Evolutionary conservation across 225 moss, liverwort and hornwort species (phyloP), one percentile per base, ranked within the genome.

Genomic region (Anthoceros angustus): DNA sequence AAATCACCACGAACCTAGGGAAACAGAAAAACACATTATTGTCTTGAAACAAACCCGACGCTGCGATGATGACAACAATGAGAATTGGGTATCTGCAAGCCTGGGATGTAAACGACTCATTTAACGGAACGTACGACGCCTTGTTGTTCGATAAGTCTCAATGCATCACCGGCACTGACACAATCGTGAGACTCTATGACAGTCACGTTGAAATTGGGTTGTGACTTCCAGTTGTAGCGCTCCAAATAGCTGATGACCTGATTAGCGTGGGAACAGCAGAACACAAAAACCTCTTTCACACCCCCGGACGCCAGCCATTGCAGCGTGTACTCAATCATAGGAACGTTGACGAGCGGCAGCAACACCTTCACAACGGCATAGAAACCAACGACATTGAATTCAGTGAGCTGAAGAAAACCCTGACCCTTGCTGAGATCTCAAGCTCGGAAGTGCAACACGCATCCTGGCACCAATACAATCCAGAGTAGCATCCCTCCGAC

Each of bases 161-260:
- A 77, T 38, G 98, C 98, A 80, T 98, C 98, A 24, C 98, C 98
- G 43, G 98, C 92, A 74, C 98, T 98, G n/a, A 92, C 90, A 62
- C 98, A 98, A 49, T 98, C 98, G 64, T 88, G 72, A 2, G 92
- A 98, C 64, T 87, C 98, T 62, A 98, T 98, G 7, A 77, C 81
- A 24, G 76, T 87, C 42, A 98, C 79, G 16, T 66, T 71, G n/a
- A 98, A 89, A 73, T 84, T 92, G 9, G 98, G 82, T 43, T 87
- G 98, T 14, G 84, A 79, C 68, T 67, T 80, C 98, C 98, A 92
- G 49, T 79, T 82, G 2, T 84, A 71, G 63, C 83, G 88, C 11
- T 81, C 79, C 67, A 98, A 74, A 65, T 98, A 84, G 68, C 48
- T 82, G 25, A 83, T 86, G 42, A 98, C 86, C 75, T 92, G 98